phyloP scores from a whole-genome alignment of 495 filamentous ascomycete species.

The Xylaria flabelliformis region DNA sequence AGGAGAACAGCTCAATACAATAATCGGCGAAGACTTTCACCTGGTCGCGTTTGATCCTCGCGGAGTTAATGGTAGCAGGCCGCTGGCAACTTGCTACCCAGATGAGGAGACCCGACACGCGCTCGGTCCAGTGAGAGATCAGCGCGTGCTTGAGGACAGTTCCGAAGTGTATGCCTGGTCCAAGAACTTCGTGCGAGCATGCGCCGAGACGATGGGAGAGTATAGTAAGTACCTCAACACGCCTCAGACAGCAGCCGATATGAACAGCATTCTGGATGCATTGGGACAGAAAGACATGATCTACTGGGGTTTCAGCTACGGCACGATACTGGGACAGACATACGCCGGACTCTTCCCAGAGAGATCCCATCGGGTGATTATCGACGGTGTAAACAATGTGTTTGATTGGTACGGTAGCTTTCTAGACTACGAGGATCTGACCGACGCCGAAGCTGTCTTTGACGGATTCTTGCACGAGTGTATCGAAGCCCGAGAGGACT shows the following conservation, averaged over 20 bases:
- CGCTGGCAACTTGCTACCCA: slow-evolving; percentile 48
- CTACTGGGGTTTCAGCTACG: slow-evolving; percentile 73
- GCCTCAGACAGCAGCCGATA: slow-evolving; percentile 57
- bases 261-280: slow-evolving; percentile 56
- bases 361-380: slow-evolving; percentile 46
- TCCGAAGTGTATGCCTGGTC: slow-evolving; percentile 50
- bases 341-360: slow-evolving; percentile 54
- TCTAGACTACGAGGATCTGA: slow-evolving; percentile 38
- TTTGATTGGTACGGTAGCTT: slow-evolving; percentile 46
- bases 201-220: slow-evolving; percentile 51
- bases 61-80: slow-evolving; percentile 50
- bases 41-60: slow-evolving; percentile 55
- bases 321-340: slow-evolving; percentile 65
- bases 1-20: slow-evolving; percentile 41
- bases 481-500: slow-evolving; percentile 45
- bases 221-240: slow-evolving; percentile 52
- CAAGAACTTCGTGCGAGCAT: slow-evolving; percentile 46
- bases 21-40: slow-evolving; percentile 53
- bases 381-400: slow-evolving; percentile 53
- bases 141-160: slow-evolving; percentile 42
- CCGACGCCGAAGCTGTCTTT: slow-evolving; percentile 47
- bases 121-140: slow-evolving; percentile 37
- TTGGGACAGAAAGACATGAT: slow-evolving; percentile 51
- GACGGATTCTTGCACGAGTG: slow-evolving; percentile 54
- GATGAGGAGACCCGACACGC: slow-evolving; percentile 34